A percentile compares a stretch with the other conserved stretches of the same genome.
These are phyloP conservation scores for Neohortaea acidophila DNA, from an alignment of 495 filamentous ascomycete genomes.

Conservation along the genomic window DNA sequence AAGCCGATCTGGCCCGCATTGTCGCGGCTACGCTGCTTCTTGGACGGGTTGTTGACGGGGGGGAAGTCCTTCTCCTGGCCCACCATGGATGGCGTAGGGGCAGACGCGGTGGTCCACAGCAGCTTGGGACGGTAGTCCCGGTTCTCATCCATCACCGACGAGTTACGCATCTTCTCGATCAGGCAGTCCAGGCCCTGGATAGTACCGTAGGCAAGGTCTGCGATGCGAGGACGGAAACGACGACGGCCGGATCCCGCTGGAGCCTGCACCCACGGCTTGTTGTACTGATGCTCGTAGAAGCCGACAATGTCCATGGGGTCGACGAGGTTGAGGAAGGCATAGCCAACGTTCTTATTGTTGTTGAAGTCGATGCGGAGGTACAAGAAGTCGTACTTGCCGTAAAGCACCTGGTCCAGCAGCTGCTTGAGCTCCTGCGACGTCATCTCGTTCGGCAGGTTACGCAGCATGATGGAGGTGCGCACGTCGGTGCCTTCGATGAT, in stretches of 20 bases:
- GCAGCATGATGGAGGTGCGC: slow-evolving; percentile 54
- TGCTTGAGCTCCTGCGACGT: slow-evolving; percentile 54
- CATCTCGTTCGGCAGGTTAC: slow-evolving; percentile 89
- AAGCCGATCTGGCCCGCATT: slow-evolving; percentile 73
- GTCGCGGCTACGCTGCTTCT: slow-evolving; percentile 69
- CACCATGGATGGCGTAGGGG: slow-evolving; percentile 26
- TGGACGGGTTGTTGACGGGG: slow-evolving; percentile 62
- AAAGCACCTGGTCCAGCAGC: slow-evolving; percentile 63
- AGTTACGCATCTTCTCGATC: slow-evolving; percentile 90
- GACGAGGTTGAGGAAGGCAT: slow-evolving; percentile 93
- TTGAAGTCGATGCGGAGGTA: slow-evolving; percentile 68
- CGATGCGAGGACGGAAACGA: slow-evolving; percentile 47
- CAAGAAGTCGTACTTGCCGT: slow-evolving; percentile 80
- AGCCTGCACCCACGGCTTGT: slow-evolving; percentile 49
- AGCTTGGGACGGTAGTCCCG: slow-evolving; percentile 74
- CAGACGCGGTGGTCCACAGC: slow-evolving; percentile 24
- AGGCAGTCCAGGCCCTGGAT: slow-evolving; percentile 85
- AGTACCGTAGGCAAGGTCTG: slow-evolving; percentile 86
- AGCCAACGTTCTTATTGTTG: slow-evolving; percentile 57
- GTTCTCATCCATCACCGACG: slow-evolving; percentile 79
- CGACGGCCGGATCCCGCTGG: neutral
- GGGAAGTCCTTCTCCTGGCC: slow-evolving; percentile 57
- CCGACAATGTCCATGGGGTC: slow-evolving; percentile 41
- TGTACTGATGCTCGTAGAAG: slow-evolving; percentile 10
- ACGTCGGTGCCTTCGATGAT: slow-evolving; percentile 16